Conservation (phyloP, 2,329 filamentous ascomycete genomes). For the Albifimbria verrucaria region DNA sequence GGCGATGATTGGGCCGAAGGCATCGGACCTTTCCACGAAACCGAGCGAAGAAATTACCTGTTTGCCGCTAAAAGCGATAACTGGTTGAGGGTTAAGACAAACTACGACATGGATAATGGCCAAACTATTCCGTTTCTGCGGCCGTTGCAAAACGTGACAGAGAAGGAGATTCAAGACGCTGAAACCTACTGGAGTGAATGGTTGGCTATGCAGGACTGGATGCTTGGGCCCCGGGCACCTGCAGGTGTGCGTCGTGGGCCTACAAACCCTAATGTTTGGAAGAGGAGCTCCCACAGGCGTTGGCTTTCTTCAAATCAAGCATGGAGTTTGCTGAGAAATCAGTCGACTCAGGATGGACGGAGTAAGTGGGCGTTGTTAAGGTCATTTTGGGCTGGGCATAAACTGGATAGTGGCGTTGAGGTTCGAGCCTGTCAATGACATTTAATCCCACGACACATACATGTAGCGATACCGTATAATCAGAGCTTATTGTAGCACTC, state of each 20-base stretch:
- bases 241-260: constrained; percentile 12
- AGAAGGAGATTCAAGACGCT: constrained; percentile 77
- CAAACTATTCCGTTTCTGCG: constrained; percentile 86
- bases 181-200: constrained; percentile 90
- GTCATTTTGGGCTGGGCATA: neutral
- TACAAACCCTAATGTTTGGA: no score
- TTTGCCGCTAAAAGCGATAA: constrained; percentile 91
- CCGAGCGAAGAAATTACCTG: constrained; percentile 88
- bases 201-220: constrained; percentile 98
- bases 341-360: neutral
- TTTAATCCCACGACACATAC: no score
- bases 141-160: constrained; percentile 71
- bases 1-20: constrained; percentile 87
- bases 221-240: constrained; percentile 81
- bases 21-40: constrained; percentile 78
- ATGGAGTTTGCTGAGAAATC: neutral
- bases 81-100: constrained; percentile 84
- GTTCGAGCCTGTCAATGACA: neutral
- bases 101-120: constrained; percentile 82
- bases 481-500: no score
- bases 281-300: no score
- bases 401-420: neutral
- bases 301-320: no score
- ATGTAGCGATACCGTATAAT: no score
- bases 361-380: neutral